Conservation (phyloP, 176 grass and related monocot species). For the Paspalum notatum region DNA sequence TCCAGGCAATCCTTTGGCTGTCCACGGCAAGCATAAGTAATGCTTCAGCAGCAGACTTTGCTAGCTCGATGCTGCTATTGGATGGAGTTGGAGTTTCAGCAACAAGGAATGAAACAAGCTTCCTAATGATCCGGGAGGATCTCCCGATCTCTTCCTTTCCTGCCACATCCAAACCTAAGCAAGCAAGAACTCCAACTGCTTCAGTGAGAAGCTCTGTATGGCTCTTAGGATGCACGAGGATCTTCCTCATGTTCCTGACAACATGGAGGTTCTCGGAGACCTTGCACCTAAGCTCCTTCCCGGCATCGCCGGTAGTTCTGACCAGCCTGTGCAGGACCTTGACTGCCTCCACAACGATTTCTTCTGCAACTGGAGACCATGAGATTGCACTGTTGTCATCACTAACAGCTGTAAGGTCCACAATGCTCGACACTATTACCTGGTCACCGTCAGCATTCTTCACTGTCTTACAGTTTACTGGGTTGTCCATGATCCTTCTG, state of each 20-base stretch:
- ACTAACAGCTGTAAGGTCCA: background rate
- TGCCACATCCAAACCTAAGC: slow-evolving; percentile 9
- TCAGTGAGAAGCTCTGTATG: background rate
- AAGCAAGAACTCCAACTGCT: slow-evolving; percentile 14
- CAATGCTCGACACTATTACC: background rate
- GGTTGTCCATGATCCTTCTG: background rate
- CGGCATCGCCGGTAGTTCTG: background rate
- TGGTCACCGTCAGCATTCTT: background rate
- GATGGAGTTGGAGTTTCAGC: background rate
- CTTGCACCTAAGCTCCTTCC: background rate
- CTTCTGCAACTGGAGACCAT: background rate
- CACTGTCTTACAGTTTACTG: background rate
- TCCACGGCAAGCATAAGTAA: background rate
- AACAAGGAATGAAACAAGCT: slow-evolving; percentile 17
- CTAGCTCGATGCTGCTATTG: background rate
- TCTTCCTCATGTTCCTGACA: slow-evolving; percentile 2
- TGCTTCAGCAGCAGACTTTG: background rate
- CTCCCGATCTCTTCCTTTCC: background rate
- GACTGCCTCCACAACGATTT: background rate
- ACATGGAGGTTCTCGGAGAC: slow-evolving; percentile 1
- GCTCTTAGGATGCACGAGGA: background rate
- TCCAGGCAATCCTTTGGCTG: background rate
- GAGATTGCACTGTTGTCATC: background rate
- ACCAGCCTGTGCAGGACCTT: background rate
- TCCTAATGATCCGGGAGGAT: background rate